These are phyloP conservation scores for Pseudocercospora macadamiae DNA, from an alignment of 2,329 filamentous ascomycete species.

Conservation along the genomic window DNA sequence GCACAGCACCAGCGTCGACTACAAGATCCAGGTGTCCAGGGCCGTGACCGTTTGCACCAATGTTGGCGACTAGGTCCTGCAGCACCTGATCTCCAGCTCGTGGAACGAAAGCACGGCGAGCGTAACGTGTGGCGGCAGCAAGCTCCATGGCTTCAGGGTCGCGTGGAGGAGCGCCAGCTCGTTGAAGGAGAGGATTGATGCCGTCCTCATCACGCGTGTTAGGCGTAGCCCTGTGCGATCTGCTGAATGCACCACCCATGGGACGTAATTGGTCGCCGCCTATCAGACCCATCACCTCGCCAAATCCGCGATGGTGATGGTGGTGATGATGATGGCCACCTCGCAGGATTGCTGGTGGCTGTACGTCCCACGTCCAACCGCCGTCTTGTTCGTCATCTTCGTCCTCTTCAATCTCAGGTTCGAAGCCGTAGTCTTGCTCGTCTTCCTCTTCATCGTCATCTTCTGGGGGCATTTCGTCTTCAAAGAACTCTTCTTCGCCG, in stretches of 20 bases:
- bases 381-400: conserved; percentile 35
- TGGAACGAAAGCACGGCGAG: conserved; percentile 28
- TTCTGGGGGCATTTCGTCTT: conserved; percentile 62
- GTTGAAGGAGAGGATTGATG: conserved; percentile 79
- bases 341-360: conserved; percentile 22
- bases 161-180: conserved; percentile 23
- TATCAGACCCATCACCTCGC: conserved; percentile 35
- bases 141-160: conserved; percentile 14
- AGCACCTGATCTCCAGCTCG: conserved; percentile 28
- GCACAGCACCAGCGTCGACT: conserved; percentile 29
- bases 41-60: conserved; percentile 23
- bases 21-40: conserved; percentile 30
- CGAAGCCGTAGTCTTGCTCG: conserved; percentile 71
- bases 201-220: conserved; percentile 70
- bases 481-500: conserved; percentile 54
- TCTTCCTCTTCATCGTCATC: conserved; percentile 54
- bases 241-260: conserved; percentile 13
- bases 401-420: conserved; percentile 51
- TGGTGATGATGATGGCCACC: conserved; percentile 30
- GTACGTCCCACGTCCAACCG: conserved; percentile 32
- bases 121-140: conserved; percentile 11
- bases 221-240: conserved; percentile 39
- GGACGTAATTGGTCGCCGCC: conserved; percentile 28
- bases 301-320: conserved; percentile 30
- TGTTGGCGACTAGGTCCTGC: conserved; percentile 31